These are phyloP conservation scores for Suillus fuscotomentosus DNA, from an alignment of 768 basidiomycete species.

Conservation along the genomic window DNA sequence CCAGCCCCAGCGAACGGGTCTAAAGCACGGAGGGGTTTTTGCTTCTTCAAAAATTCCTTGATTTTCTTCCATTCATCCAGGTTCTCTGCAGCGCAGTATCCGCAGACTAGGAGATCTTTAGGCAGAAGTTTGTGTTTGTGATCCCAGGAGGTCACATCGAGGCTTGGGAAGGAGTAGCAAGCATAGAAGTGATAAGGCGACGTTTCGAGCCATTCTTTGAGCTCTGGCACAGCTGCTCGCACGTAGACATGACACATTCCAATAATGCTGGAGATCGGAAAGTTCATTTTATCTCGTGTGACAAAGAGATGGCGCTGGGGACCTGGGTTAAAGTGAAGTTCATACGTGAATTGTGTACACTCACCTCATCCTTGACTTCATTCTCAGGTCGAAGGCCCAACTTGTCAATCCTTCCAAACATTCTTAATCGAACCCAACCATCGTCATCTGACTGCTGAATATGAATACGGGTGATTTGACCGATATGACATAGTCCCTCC, in stretches of 20 bases:
- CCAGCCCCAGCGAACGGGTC: slow-evolving; percentile 50
- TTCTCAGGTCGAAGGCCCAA: slow-evolving; percentile 36
- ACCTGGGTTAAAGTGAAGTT: background rate
- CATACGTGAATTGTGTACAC: slow-evolving; percentile 4
- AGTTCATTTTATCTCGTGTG: slow-evolving; percentile 43
- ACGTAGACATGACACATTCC: slow-evolving; percentile 49
- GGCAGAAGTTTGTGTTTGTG: slow-evolving; percentile 30
- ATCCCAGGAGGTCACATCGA: slow-evolving; percentile 39
- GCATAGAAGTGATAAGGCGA: slow-evolving; percentile 62
- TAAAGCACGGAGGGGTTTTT: slow-evolving; percentile 30
- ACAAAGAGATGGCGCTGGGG: slow-evolving; percentile 60
- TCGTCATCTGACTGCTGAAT: slow-evolving; percentile 25
- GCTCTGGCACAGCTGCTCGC: slow-evolving; percentile 25
- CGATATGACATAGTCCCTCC: slow-evolving; percentile 55
- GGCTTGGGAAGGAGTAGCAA: slow-evolving; percentile 46
- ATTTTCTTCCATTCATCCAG: slow-evolving; percentile 31
- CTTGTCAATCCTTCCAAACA: slow-evolving; percentile 51
- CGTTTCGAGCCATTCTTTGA: slow-evolving; percentile 47
- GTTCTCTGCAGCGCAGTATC: slow-evolving; percentile 35
- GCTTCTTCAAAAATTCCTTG: slow-evolving; percentile 29
- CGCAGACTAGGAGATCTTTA: slow-evolving; percentile 45
- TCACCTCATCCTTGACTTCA: slow-evolving; percentile 57
- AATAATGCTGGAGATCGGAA: slow-evolving; percentile 41
- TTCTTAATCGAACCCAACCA: slow-evolving; percentile 31
- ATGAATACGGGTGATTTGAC: slow-evolving; percentile 38